phyloP scores from a whole-genome alignment of 371 early-diverging fungal genomes.

The Mortierella sp. region DNA sequence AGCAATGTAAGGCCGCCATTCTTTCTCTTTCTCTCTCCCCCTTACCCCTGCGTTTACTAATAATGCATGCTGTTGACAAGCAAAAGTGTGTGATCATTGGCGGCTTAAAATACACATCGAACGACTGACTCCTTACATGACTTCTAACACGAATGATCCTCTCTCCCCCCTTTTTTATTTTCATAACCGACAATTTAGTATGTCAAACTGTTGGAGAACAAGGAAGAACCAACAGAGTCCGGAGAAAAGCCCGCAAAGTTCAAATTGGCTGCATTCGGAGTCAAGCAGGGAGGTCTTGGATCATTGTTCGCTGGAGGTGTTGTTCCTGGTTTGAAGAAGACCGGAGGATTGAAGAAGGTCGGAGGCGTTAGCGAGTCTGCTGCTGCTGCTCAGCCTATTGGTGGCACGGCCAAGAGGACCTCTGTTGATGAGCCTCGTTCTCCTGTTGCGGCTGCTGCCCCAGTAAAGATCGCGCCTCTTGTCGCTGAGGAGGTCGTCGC shows the following conservation, averaged over 20 bases:
- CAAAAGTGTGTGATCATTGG: not conserved
- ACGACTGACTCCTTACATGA: not conserved
- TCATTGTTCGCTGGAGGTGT: slow-evolving; percentile 81
- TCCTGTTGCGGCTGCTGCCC: slow-evolving; percentile 19
- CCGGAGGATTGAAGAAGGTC: slow-evolving; percentile 33
- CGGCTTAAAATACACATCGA: not conserved
- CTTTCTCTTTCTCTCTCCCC: not conserved
- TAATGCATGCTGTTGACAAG: not conserved
- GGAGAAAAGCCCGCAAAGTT: slow-evolving; percentile 58
- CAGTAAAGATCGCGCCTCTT: slow-evolving; percentile 26
- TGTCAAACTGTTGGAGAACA: slow-evolving; percentile 61
- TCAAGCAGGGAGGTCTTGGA: slow-evolving; percentile 89
- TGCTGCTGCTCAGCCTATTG: not conserved
- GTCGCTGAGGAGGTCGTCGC: slow-evolving; percentile 23
- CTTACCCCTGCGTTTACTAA: not conserved
- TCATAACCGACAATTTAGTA: slow-evolving; percentile 38
- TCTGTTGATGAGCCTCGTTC: slow-evolving; percentile 46
- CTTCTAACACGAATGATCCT: not conserved
- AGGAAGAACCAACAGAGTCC: slow-evolving; percentile 37
- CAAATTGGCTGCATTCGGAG: slow-evolving; percentile 82
- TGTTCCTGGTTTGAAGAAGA: slow-evolving; percentile 48
- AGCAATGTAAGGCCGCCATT: slow-evolving; percentile 65
- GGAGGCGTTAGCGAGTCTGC: slow-evolving; percentile 14
- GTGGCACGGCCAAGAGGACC: slow-evolving; percentile 22
- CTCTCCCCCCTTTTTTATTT: slow-evolving; percentile 1